These are phyloP conservation scores for Mucuna pruriens DNA, from an alignment of 306 rosid species.

Conservation along the genomic window DNA sequence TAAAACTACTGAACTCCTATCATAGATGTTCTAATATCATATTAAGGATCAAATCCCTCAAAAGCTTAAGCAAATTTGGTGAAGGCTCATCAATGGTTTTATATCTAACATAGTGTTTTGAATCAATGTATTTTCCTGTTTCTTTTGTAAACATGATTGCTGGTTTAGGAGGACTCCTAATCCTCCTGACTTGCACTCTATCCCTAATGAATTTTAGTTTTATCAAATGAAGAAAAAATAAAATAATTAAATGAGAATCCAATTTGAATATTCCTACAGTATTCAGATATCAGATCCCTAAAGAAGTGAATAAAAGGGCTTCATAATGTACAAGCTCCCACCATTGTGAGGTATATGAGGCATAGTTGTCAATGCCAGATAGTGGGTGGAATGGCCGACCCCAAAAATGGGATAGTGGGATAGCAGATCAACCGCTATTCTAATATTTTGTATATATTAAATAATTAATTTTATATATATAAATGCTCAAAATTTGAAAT, in stretches of 20 bases:
- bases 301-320: not conserved
- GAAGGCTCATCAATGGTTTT: not conserved
- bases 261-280: not conserved
- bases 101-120: not conserved
- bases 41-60: not conserved
- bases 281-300: not conserved
- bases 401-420: no score
- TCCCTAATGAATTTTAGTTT: not conserved
- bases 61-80: not conserved
- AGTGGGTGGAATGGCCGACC: no score
- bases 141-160: not conserved
- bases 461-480: no score
- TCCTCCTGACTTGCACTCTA: not conserved
- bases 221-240: not conserved
- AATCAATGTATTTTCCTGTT: not conserved
- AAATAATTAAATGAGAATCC: not conserved
- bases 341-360: not conserved
- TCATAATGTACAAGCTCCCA: not conserved
- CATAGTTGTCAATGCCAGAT: no score
- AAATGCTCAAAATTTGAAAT: no score
- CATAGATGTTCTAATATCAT: conserved; percentile 7
- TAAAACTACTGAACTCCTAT: not conserved
- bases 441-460: no score
- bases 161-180: not conserved
- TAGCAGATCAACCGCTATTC: no score